These are phyloP conservation scores for Phylloporus sp. DNA, from an alignment of 768 basidiomycete species.

Conservation along the genomic window DNA sequence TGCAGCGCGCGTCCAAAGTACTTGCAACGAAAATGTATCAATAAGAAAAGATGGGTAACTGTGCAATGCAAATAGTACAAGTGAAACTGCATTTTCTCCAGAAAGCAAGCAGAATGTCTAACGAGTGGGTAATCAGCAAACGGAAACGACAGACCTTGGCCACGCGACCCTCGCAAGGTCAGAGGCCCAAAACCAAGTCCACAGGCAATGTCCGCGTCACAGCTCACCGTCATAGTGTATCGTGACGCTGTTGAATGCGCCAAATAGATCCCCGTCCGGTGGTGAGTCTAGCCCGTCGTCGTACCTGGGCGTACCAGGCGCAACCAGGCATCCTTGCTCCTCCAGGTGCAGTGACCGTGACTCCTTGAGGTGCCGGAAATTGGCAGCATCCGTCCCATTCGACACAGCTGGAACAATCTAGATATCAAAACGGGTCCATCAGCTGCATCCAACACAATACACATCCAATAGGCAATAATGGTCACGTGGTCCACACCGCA, in stretches of 20 bases:
- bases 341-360: slow-evolving; percentile 90
- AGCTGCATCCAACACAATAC: slow-evolving; percentile 20
- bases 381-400: slow-evolving; percentile 78
- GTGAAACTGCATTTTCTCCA: slow-evolving; percentile 24
- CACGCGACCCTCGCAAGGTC: slow-evolving; percentile 3
- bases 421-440: slow-evolving; percentile 20
- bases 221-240: slow-evolving; percentile 76
- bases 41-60: slow-evolving; percentile 13
- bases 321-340: slow-evolving; percentile 43
- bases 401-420: slow-evolving; percentile 78
- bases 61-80: slow-evolving; percentile 35
- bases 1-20: slow-evolving; percentile 21
- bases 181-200: slow-evolving; percentile 2
- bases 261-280: slow-evolving; percentile 68
- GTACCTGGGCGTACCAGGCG: slow-evolving; percentile 38
- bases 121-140: slow-evolving; percentile 5
- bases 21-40: slow-evolving; percentile 19
- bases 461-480: slow-evolving; percentile 1
- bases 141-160: slow-evolving; percentile 19
- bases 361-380: slow-evolving; percentile 89
- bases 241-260: slow-evolving; percentile 87
- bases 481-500: slow-evolving; percentile 15
- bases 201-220: slow-evolving; percentile 16
- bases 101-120: slow-evolving; percentile 25
- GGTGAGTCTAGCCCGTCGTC: slow-evolving; percentile 43